phyloP scores from a whole-genome alignment of 192 early-diverging fungal species.

The Ramicandelaber brevisporus region DNA sequence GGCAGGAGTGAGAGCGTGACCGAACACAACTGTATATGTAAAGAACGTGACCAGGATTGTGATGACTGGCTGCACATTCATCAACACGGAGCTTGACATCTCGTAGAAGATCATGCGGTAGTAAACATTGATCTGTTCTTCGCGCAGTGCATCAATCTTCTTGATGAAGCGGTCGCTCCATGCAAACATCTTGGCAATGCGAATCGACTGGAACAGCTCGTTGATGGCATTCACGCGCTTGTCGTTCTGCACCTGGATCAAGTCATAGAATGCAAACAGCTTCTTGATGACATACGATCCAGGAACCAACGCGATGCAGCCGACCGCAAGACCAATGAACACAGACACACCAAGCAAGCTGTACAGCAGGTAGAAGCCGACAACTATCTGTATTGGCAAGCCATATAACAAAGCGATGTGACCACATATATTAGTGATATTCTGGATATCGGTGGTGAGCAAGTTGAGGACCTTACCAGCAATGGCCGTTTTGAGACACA shows the following conservation, averaged over 20 bases:
- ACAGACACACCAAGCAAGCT: slow-evolving; percentile 60
- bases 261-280: slow-evolving; percentile 21
- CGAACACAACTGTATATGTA: slow-evolving; percentile 29
- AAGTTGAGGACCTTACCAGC: slow-evolving; percentile 47
- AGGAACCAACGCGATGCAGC: slow-evolving; percentile 34
- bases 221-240: slow-evolving; percentile 57
- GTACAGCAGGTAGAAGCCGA: slow-evolving; percentile 43
- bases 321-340: slow-evolving; percentile 43
- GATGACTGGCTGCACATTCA: slow-evolving; percentile 28
- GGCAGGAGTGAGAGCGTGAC: slow-evolving; percentile 28
- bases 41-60: slow-evolving; percentile 31
- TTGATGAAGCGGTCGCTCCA: slow-evolving; percentile 54
- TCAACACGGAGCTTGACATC: too few species aligned
- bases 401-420: slow-evolving; percentile 32
- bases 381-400: slow-evolving; percentile 38
- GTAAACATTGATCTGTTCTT: slow-evolving; percentile 33
- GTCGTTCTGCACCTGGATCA: slow-evolving; percentile 32
- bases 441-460: slow-evolving; percentile 42
- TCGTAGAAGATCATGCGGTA: slow-evolving; percentile 23
- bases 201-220: slow-evolving; percentile 72
- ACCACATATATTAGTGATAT: slow-evolving; percentile 21
- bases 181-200: slow-evolving; percentile 80
- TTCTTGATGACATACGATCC: slow-evolving; percentile 18
- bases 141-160: slow-evolving; percentile 31
- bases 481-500: slow-evolving; percentile 8